Evolutionary conservation across 495 filamentous ascomycete genomes (phyloP).

Genomic region (Penicillium egyptiacum): DNA sequence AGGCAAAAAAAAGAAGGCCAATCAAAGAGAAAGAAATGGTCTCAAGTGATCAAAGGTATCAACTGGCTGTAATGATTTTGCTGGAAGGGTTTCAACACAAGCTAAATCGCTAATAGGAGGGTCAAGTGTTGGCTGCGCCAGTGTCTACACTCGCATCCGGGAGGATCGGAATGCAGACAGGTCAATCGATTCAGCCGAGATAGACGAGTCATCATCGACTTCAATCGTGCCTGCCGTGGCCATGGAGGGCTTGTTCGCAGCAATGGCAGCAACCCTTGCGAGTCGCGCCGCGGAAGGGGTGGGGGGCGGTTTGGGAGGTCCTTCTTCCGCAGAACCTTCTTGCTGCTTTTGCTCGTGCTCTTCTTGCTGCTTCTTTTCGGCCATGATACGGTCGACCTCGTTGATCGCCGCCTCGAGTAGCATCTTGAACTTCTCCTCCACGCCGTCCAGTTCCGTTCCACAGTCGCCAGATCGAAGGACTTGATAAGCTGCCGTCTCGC

Average conservation of each 20-base stretch:
- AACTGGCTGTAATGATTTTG: slow-evolving; percentile 24
- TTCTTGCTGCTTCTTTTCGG: slow-evolving; percentile 36
- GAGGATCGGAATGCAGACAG: slow-evolving; percentile 43
- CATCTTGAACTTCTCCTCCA: slow-evolving; percentile 55
- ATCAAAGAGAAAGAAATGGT: slow-evolving; percentile 14
- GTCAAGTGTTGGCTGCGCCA: slow-evolving; percentile 2
- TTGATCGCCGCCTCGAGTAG: slow-evolving; percentile 40
- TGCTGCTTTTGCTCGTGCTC: slow-evolving; percentile 16
- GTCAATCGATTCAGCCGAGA: slow-evolving; percentile 44
- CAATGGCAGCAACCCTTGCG: slow-evolving; percentile 20
- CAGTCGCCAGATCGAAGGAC: slow-evolving; percentile 84
- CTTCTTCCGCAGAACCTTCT: slow-evolving; percentile 22
- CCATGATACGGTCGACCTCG: slow-evolving; percentile 42
- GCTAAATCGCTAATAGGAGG: slow-evolving; percentile 28
- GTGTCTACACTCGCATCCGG: slow-evolving; percentile 28
- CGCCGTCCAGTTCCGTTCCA: slow-evolving; percentile 65
- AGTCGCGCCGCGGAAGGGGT: slow-evolving; percentile 25
- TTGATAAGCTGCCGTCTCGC: slow-evolving; percentile 83
- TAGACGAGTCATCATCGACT: slow-evolving; percentile 42
- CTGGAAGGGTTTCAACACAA: slow-evolving; percentile 24
- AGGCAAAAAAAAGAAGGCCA: slow-evolving; percentile 4
- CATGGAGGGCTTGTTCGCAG: slow-evolving; percentile 18
- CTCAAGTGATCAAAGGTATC: slow-evolving; percentile 12
- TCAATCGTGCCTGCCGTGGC: slow-evolving; percentile 35
- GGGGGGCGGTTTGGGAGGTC: slow-evolving; percentile 18